phyloP scores from a whole-genome alignment of 2,329 filamentous ascomycete species.

The Phyllosticta capitalensis region DNA sequence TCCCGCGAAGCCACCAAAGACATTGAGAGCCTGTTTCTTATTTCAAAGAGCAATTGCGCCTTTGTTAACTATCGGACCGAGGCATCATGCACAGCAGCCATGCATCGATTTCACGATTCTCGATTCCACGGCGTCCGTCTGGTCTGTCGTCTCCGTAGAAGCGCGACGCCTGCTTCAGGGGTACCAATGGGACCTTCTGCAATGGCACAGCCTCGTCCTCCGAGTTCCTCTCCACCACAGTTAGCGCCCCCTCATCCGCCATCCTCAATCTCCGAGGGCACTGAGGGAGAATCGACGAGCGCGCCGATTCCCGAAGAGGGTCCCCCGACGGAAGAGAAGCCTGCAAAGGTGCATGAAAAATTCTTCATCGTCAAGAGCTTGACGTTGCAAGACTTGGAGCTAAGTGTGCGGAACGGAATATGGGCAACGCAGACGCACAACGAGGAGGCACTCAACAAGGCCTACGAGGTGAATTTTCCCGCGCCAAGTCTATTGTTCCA shows the following conservation, averaged over 20 bases:
- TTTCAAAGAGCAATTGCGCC: slow-evolving; percentile 93
- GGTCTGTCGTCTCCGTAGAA: slow-evolving; percentile 69
- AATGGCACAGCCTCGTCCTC: slow-evolving; percentile 23
- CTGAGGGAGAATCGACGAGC: neutral
- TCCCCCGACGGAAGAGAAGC: slow-evolving; percentile 1
- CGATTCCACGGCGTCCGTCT: slow-evolving; percentile 77
- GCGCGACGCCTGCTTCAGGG: slow-evolving; percentile 35
- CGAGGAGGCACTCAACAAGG: slow-evolving; percentile 70
- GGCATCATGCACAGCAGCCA: slow-evolving; percentile 61
- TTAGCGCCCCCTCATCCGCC: slow-evolving; percentile 14
- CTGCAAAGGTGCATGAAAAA: slow-evolving; percentile 50
- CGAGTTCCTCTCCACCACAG: slow-evolving; percentile 19
- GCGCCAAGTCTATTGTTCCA: neutral
- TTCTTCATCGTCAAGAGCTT: slow-evolving; percentile 93
- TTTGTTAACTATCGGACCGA: slow-evolving; percentile 94
- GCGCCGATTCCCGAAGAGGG: neutral
- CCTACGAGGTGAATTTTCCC: slow-evolving; percentile 57
- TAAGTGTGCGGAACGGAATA: slow-evolving; percentile 76
- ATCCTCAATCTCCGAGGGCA: neutral
- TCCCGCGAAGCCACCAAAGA: slow-evolving; percentile 64
- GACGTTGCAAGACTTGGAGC: slow-evolving; percentile 79
- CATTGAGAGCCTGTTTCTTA: slow-evolving; percentile 84
- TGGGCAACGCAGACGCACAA: slow-evolving; percentile 97
- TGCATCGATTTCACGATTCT: slow-evolving; percentile 81
- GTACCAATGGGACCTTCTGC: slow-evolving; percentile 48